Evolutionary conservation across 805 yeast species (phyloP).

Genomic region (Yarrowia sp.): DNA sequence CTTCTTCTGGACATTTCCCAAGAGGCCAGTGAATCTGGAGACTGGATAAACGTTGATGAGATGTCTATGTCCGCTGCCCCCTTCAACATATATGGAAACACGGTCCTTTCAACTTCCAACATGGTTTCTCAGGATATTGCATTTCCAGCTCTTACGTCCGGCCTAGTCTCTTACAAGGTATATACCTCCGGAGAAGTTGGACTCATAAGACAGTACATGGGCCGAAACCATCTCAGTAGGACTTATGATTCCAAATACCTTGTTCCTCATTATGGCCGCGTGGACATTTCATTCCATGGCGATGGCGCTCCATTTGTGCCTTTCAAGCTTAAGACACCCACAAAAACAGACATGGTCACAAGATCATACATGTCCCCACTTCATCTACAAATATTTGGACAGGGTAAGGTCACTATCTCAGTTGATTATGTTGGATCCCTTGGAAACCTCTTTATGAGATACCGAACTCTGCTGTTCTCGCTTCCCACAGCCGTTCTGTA

Average conservation of each 20-base stretch:
- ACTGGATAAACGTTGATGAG: constrained; percentile 8
- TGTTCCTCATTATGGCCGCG: constrained; percentile 53
- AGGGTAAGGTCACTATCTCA: constrained; percentile 31
- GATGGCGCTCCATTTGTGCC: neutral
- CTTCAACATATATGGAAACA: neutral
- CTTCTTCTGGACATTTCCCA: neutral
- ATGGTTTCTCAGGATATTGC: neutral
- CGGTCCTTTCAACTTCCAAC: neutral
- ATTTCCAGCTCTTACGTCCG: constrained; percentile 8
- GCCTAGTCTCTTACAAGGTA: constrained; percentile 7
- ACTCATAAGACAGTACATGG: neutral
- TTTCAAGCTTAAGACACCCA: constrained; percentile 18
- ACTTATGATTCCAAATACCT: constrained; percentile 82
- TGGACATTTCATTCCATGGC: constrained; percentile 66
- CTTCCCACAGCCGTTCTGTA: constrained; percentile 61
- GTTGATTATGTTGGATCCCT: constrained; percentile 58
- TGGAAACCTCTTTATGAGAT: constrained; percentile 64
- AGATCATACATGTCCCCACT: constrained; percentile 26
- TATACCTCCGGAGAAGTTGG: neutral
- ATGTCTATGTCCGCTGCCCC: neutral
- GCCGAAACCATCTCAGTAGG: constrained; percentile 34
- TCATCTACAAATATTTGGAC: constrained; percentile 35
- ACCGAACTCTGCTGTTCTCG: constrained; percentile 66
- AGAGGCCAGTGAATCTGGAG: neutral
- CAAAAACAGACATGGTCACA: neutral